Evolutionary conservation across 129 eudicot genomes (phyloP), one percentile per base, ranked within the genome.

Genomic region (Lonicera japonica): DNA sequence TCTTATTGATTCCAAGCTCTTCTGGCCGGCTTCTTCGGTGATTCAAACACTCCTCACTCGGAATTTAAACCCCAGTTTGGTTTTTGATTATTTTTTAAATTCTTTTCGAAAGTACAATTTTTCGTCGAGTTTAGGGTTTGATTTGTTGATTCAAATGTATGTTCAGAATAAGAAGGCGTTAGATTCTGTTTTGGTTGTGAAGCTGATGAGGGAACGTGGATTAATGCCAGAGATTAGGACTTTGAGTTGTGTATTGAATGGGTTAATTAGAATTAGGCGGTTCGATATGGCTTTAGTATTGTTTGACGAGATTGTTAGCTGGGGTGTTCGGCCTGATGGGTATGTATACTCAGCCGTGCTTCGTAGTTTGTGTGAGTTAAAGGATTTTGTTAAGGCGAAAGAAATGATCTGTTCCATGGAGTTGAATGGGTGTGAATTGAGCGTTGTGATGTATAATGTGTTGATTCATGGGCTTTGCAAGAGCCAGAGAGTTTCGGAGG

Each of bases 21-120:
- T 73, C 63, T 92, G 96, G 96, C 99, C 99, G 10, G 99, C 99
- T 10, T 75, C 86, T 8, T 92, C 99, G 0, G 66, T 92, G 21
- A 57, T 88, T 19, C 86, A 88, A 13, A 82, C 95, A 19, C 88
- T 91, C 14, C 52, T 87, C 39, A 47, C 45, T 5, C 77, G 76
- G 48, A 50, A 70, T 7, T 66, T 68, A 9, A 55, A 74, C 43
- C 84, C 94, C 0, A 10, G 23, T 5, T 3, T 48, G 5, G 53
- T 91, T 48, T 87, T 91, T 55, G 58, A 63, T 21, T 39, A 53
- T 29, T 63, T 77, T 34, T 59, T 75, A 5, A 25, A 66, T 64
- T 66, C 80, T 17, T 91, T 67, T 60, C 63, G 65, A 65, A 66
- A 34, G 47, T 73, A 58, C 24, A 51, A 54, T 18, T 78, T 82